Evolutionary conservation across 2,329 filamentous ascomycete genomes (phyloP).

Genomic region (Teratosphaeria nubilosa): DNA sequence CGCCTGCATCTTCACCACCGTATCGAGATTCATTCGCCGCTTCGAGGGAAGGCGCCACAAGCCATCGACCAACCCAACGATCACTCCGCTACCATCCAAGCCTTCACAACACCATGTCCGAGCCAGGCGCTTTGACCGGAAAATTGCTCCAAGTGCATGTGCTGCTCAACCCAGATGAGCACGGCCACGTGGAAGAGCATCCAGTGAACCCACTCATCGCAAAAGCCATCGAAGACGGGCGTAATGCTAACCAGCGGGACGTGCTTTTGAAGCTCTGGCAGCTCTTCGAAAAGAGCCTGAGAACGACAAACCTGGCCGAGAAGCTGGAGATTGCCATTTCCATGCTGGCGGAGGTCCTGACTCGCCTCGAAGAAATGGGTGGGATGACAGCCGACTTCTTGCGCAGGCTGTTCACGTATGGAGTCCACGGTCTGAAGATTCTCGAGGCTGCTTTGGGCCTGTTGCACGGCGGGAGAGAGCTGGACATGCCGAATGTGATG

Average conservation of each 20-base stretch:
- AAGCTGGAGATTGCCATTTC: not conserved
- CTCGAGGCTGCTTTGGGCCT: not conserved
- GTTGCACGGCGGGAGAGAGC: not conserved
- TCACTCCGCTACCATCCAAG: not conserved
- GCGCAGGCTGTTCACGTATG: slow-evolving; percentile 2
- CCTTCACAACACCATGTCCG: not conserved
- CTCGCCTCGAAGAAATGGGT: not conserved
- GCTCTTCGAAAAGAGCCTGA: not conserved
- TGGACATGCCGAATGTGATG: not conserved
- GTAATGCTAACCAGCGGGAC: not conserved
- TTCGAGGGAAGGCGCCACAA: not conserved
- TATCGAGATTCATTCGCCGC: not conserved
- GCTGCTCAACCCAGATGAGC: not conserved
- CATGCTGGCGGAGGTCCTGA: slow-evolving; percentile 1
- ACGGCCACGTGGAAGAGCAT: not conserved
- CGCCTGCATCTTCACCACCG: not conserved
- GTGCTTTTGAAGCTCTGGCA: not conserved
- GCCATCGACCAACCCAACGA: not conserved
- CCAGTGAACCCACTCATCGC: not conserved
- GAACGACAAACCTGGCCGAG: not conserved
- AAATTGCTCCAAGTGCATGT: not conserved
- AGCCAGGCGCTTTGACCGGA: not conserved
- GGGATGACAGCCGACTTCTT: slow-evolving; percentile 1
- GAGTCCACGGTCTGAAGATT: slow-evolving; percentile 1
- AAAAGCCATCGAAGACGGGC: not conserved